phyloP scores from a whole-genome alignment of 75 land plant genomes.

The Chamaecyparis obtusa region DNA sequence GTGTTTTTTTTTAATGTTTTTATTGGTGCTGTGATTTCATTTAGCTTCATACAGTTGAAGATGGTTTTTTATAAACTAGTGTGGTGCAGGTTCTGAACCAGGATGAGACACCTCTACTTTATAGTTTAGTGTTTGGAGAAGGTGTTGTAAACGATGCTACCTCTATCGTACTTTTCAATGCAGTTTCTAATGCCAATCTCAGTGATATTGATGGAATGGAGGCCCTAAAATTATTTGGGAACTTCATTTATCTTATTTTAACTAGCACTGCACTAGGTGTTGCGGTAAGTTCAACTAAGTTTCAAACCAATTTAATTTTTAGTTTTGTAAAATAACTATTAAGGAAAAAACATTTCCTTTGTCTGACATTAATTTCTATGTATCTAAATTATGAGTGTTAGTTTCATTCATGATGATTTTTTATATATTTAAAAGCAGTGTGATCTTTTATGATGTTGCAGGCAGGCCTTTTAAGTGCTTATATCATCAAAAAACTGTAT shows the following conservation, averaged over 20 bases:
- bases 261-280: conserved; percentile 42
- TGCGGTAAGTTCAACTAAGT: conserved; percentile 18
- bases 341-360: neutral
- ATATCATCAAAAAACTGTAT: conserved; percentile 29
- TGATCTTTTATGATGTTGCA: conserved; percentile 9
- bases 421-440: neutral
- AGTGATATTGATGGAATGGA: conserved; percentile 15
- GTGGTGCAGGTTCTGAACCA: conserved; percentile 30
- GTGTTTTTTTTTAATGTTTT: conserved; percentile 4
- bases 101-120: conserved; percentile 42
- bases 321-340: neutral
- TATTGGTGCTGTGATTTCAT: no score
- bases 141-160: conserved; percentile 51
- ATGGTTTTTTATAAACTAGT: neutral
- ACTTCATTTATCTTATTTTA: conserved; percentile 32
- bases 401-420: neutral
- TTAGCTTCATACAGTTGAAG: neutral
- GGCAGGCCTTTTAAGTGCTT: conserved; percentile 40
- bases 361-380: no score
- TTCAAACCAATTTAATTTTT: no score
- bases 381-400: neutral
- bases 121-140: conserved; percentile 12
- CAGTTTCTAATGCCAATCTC: conserved; percentile 17
- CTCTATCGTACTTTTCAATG: conserved; percentile 43
- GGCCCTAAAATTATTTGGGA: conserved; percentile 17